Percentiles rank a stretch among this genome's conserved stretches.
These are phyloP conservation scores for Diaporthe sp. DNA, from an alignment of 2,329 filamentous ascomycete genomes.

Conservation along the genomic window DNA sequence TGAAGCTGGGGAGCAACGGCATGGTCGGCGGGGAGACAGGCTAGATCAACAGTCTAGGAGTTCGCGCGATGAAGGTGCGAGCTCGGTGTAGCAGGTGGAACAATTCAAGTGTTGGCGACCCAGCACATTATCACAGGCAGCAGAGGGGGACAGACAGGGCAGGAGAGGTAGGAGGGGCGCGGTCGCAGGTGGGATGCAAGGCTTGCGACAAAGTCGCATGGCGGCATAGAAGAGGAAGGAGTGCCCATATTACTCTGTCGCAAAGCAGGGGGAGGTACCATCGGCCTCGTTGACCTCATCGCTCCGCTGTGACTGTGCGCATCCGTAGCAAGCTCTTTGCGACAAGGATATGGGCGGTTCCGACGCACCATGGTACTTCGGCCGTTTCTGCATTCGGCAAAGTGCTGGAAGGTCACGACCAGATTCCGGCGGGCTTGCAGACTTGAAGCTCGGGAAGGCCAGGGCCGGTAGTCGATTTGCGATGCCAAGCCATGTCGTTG, in stretches of 20 bases:
- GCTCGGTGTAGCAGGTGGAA: background rate
- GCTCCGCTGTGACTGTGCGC: constrained; percentile 32
- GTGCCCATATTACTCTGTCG: constrained; percentile 17
- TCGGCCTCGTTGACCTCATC: constrained; percentile 31
- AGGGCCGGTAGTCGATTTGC: constrained; percentile 30
- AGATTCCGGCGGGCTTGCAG: constrained; percentile 15
- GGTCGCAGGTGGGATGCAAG: background rate
- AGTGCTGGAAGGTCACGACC: constrained; percentile 30
- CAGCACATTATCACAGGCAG: constrained; percentile 32
- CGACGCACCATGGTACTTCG: constrained; percentile 16
- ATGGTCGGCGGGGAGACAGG: constrained; percentile 29
- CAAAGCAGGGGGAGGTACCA: constrained; percentile 32
- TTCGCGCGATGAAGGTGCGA: background rate
- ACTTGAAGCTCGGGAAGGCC: constrained; percentile 32
- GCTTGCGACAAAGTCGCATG: constrained; percentile 28
- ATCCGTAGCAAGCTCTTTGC: constrained; percentile 21
- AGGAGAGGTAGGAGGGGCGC: background rate
- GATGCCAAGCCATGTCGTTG: constrained; percentile 27
- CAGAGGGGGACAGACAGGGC: background rate
- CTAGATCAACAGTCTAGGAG: background rate
- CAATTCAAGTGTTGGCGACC: constrained; percentile 15
- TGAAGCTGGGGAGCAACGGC: constrained; percentile 53
- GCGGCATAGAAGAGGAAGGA: constrained; percentile 21
- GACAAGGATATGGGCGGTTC: constrained; percentile 31
- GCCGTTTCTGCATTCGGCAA: constrained; percentile 33